Base-by-base conservation (phyloP, 371 early-diverging fungal genomes). In the Actinomortierella wolfii region DNA sequence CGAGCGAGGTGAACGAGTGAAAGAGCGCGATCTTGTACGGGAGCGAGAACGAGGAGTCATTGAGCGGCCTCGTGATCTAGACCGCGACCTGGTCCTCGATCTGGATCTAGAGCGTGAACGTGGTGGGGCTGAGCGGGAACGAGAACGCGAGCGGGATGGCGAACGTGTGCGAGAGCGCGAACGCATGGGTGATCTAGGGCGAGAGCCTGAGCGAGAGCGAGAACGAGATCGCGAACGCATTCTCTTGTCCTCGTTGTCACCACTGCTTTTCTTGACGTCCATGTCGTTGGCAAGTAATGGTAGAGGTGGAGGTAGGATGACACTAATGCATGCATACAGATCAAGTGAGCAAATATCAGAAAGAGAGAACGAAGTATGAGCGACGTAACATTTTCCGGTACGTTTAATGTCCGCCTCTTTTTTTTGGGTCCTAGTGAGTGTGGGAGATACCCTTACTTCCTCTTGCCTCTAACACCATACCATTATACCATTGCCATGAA, bases 401-500 rank as follows among this genome's bases (percentile, higher is more conserved):
- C n/a, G n/a, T n/a, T n/a, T n/a, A n/a, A n/a, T n/a, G 34, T 34
- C 34, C 11, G 34, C 11, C 34, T 6, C 34, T 34, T 34, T 34
- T 34, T 11, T 11, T 34, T 11, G 34, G 34, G n/a, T n/a, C n/a
- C n/a, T n/a, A n/a, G n/a, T n/a, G n/a, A n/a, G n/a, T n/a, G n/a
- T n/a, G n/a, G n/a, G n/a, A n/a, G n/a, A n/a, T n/a, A n/a, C n/a
- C n/a, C n/a, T n/a, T n/a, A 34, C 4, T 34, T 34, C 7, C 11
- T 34, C 34, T 34, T 34, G 7, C 34, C 34, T 11, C 4, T 34
- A 6, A 4, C 34, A 34, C 34, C 34, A 6, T 11, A 34, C 34
- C 34, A 34, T 11, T 11, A 6, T 11, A 34, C 34, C 11, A 4
- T 11, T 11, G 50, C 44, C 14, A 81, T 81, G 81, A 78, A 87